Evolutionary conservation across 352 stramenopile species (phyloP).

Genomic region (Globisporangium paroecandrum): DNA sequence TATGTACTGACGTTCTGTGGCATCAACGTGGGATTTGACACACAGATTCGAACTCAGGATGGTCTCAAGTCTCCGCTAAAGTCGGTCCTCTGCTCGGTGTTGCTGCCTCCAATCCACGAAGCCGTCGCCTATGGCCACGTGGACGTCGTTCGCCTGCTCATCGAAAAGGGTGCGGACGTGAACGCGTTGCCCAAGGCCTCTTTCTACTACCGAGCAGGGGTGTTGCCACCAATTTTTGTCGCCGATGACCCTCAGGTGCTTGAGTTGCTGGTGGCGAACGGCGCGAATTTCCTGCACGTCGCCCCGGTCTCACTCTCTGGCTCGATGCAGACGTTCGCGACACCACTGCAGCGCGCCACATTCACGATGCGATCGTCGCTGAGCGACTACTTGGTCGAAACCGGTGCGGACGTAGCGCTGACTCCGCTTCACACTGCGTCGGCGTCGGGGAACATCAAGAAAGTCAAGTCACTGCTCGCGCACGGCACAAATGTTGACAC

Average conservation of each 20-base stretch:
- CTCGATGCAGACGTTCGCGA: constrained; percentile 40
- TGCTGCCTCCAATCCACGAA: constrained; percentile 67
- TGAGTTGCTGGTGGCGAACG: constrained; percentile 50
- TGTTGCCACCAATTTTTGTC: constrained; percentile 71
- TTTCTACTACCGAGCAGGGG: constrained; percentile 58
- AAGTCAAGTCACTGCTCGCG: constrained; percentile 44
- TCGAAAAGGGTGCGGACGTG: constrained; percentile 55
- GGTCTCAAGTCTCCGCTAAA: constrained; percentile 46
- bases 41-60: constrained; percentile 58
- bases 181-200: constrained; percentile 59
- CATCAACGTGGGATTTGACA: background rate
- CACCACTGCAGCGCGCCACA: constrained; percentile 56
- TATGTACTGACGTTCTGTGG: background rate
- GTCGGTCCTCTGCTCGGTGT: constrained; percentile 50
- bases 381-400: constrained; percentile 60
- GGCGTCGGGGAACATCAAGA: constrained; percentile 40
- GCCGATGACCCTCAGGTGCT: constrained; percentile 72
- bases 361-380: constrained; percentile 62
- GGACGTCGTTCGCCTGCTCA: constrained; percentile 53
- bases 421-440: constrained; percentile 73
- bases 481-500: constrained; percentile 40
- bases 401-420: constrained; percentile 67
- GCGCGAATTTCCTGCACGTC: constrained; percentile 71
- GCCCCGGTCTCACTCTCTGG: constrained; percentile 39
- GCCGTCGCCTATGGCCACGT: constrained; percentile 63